Evolutionary conservation across 2,329 filamentous ascomycete genomes (phyloP), one percentile per base, ranked within the genome.

Genomic region (Fusarium verrucosum): DNA sequence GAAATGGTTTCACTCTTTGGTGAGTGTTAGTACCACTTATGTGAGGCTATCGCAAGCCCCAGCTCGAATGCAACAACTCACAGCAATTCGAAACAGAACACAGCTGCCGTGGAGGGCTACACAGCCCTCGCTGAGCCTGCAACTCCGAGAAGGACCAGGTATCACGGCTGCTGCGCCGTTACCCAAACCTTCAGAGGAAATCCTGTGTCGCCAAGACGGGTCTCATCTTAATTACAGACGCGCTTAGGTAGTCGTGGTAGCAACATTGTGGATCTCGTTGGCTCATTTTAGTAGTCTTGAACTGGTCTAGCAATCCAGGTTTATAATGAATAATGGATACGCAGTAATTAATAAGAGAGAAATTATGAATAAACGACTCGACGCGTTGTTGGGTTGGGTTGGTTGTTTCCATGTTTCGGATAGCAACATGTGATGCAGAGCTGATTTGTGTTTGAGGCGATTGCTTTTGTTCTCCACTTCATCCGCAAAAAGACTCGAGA

Each of bases 211-310:
- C 61, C 55, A 69, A 70, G 66, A 64, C 52, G 62, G 49, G 68
- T 66, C 70, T 72, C 70, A 72, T 72, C 62, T 72, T 72, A 70
- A 70, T 68, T 69, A 66, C 58, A 58, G 58, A 47, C 41, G 53
- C 50, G 49, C 55, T 49, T 30, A 28, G n/a, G n/a, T n/a, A n/a
- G n/a, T n/a, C n/a, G n/a, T n/a, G n/a, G n/a, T 28, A 51, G 50
- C 55, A 56, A 51, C 41, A 35, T 35, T 45, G 63, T 72, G 69
- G 68, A 66, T 55, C 32, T 52, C 19, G 32, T 47, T 56, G 47
- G 40, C 58, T 60, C 17, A 28, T 36, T 40, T 56, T 36, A 47
- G 63, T 28, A 57, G n/a, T 58, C 54, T 54, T 25, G 43, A 25
- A 22, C 44, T 47, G 38, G 47, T 64, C n/a, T 56, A 51, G 40